These are phyloP conservation scores for Phytophthora podocarpi DNA, from an alignment of 352 stramenopile genomes.

Conservation along the genomic window DNA sequence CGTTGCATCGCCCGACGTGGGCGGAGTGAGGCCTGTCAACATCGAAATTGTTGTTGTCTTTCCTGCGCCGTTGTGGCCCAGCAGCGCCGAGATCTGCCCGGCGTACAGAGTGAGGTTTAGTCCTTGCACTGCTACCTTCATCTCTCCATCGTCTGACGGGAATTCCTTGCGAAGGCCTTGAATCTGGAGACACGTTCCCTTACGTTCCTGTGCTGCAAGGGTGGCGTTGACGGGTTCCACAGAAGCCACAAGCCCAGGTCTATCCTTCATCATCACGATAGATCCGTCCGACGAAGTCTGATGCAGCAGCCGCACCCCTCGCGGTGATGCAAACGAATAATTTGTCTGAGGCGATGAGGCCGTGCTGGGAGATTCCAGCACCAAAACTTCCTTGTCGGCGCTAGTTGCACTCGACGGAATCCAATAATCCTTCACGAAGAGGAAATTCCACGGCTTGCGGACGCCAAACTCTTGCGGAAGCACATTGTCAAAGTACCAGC, in stretches of 20 bases:
- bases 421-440: constrained; percentile 58
- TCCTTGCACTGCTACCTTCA: constrained; percentile 84
- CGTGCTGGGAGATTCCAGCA: constrained; percentile 31
- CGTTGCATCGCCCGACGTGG: constrained; percentile 65
- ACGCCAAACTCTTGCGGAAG: constrained; percentile 92
- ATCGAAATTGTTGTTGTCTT: constrained; percentile 95
- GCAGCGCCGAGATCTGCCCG: constrained; percentile 92
- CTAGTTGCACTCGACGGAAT: constrained; percentile 4
- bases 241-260: constrained; percentile 16
- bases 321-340: constrained; percentile 24
- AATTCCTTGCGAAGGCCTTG: constrained; percentile 64
- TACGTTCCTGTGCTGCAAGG: constrained; percentile 45
- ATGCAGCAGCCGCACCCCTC: constrained; percentile 29
- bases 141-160: constrained; percentile 49
- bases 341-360: constrained; percentile 29
- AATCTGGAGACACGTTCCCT: constrained; percentile 56
- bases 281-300: constrained; percentile 39
- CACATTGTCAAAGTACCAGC: constrained; percentile 94
- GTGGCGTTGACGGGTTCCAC: constrained; percentile 54
- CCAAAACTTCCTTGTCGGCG: constrained; percentile 24
- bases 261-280: constrained; percentile 37
- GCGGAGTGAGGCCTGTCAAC: constrained; percentile 89
- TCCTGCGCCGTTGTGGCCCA: constrained; percentile 87
- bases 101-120: constrained; percentile 91
- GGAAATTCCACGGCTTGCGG: constrained; percentile 91